Evolutionary conservation across 345 rosid species (phyloP), one percentile per base, ranked within the genome.

Genomic region (Cardamine occulta): DNA sequence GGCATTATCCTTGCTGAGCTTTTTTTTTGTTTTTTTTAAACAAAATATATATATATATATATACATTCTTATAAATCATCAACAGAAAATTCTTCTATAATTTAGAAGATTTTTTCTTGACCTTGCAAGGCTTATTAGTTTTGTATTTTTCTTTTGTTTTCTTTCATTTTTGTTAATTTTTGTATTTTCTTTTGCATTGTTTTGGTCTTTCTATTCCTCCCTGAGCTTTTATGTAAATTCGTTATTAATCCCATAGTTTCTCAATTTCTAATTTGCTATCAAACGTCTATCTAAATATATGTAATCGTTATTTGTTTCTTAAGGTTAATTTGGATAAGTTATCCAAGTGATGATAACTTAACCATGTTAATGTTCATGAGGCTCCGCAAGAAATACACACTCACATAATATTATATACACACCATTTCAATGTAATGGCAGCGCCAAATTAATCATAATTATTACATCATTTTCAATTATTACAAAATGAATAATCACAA

Each of bases 1-100:
- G 92, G 86, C 72, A 82, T 82, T 88, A 80, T 86, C 93, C 74
- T 72, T 4, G 2, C 83, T 84, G 90, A 88, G 90, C 93, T 86
- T 83, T 28, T 54, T 57, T 14, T 19, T n/a, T 4, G 5, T 2
- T 67, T 29, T 3, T 17, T 4, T 28, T 28, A 28, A 28, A 28
- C 2, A 4, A 28, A 0, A 28, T 28, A 28, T 28, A 2, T 28
- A 2, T 4, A 0, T 28, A 26, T 3, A 28, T 28, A 28, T 28
- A 2, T 28, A 2, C 0, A 0, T 28, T 28, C 31, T 28, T 4
- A 28, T 28, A 28, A 28, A 28, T 28, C 10, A 68, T 60, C 14
- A 24, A 37, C 9, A 47, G 44, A 57, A 66, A 67, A 0, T 9
- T 26, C 17, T 62, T 72, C 6, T 47, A 44, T 23, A 7, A 3